These are phyloP conservation scores for Microstegium vimineum DNA, from an alignment of 176 grass and related monocot species.

Conservation along the genomic window DNA sequence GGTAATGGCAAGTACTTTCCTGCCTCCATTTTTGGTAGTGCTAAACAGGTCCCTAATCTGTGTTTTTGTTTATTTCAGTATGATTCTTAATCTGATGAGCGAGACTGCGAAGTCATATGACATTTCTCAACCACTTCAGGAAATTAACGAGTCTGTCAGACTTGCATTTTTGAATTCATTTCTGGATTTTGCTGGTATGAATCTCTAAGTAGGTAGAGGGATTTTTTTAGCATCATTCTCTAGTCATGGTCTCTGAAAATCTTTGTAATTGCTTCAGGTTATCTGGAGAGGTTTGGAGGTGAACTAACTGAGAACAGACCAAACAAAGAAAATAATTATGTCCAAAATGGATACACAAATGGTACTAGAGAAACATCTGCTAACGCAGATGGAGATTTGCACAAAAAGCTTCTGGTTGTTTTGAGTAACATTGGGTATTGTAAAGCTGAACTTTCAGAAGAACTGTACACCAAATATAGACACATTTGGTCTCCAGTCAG, in stretches of 20 bases:
- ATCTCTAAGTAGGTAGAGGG: slow-evolving; percentile 14
- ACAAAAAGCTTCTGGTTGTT: slow-evolving; percentile 90
- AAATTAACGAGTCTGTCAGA: slow-evolving; percentile 97
- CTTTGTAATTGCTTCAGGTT: slow-evolving; percentile 63
- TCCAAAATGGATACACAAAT: slow-evolving; percentile 84
- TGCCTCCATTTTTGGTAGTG: background rate
- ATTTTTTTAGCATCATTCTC: slow-evolving; percentile 12
- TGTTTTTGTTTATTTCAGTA: slow-evolving; percentile 57
- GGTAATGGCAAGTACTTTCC: background rate
- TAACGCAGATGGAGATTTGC: slow-evolving; percentile 42
- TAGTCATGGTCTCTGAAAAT: background rate
- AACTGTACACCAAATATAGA: slow-evolving; percentile 84
- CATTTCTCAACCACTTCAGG: slow-evolving; percentile 80
- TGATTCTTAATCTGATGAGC: slow-evolving; percentile 85
- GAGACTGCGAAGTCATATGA: slow-evolving; percentile 73
- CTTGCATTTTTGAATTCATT: slow-evolving; percentile 98
- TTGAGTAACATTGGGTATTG: slow-evolving; percentile 99
- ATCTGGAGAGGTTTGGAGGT: slow-evolving; percentile 72
- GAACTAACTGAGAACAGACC: slow-evolving; percentile 72
- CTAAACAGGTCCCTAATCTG: slow-evolving; percentile 14
- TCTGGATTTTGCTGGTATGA: slow-evolving; percentile 91
- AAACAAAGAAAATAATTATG: slow-evolving; percentile 69
- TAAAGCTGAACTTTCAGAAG: slow-evolving; percentile 82
- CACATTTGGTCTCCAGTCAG: slow-evolving; percentile 77
- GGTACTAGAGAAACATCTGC: slow-evolving; percentile 50